Base-by-base conservation (phyloP, 306 rosid species). In the Dalbergia oliveri region DNA sequence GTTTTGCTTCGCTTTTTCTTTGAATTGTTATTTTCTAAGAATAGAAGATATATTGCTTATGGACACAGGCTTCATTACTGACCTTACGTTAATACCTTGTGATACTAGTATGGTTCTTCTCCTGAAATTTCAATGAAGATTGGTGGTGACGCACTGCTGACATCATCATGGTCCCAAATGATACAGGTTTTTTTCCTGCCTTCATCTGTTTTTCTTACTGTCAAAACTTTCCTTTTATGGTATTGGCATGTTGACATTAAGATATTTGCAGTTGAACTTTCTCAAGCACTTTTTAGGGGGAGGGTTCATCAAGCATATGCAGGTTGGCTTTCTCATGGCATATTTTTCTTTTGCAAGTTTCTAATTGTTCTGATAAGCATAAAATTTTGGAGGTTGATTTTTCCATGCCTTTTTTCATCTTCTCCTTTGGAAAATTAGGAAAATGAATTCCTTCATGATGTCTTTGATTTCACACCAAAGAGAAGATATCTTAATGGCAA, bases 251-350 rank as follows among this genome's bases (percentile, higher is more conserved):
- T 13, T 56, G 44, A 39, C 61, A 39, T 51, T 8, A 19, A 53
- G 39, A 56, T 76, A 19, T 51, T 78, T 64, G 68, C 91, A 93
- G 97, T 74, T 93, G 88, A 93, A 93, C 82, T 91, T 85, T 79
- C 35, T 93, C 69, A 93, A 88, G 89, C 97, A 9, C 73, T 90
- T 90, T 62, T 83, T 90, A 75, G 94, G 94, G 65, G 96, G 96
- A 79, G 97, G 97, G 10, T 93, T 93, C 72, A 82, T 88, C 68
- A 93, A 84, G 89, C 96, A 93, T 85, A 88, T 93, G 96, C 97
- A 88, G 97, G 97, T 93, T 72, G 70, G 84, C 81, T 66, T 64
- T 44, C 71, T 69, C 11, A 49, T 12, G 56, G 19, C 33, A 4
- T 26, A 47, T 4, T 59, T 56, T 73, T 74, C 77, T 66, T 69